Base-by-base conservation (phyloP, 306 rosid species). In the Sindora glabra region DNA sequence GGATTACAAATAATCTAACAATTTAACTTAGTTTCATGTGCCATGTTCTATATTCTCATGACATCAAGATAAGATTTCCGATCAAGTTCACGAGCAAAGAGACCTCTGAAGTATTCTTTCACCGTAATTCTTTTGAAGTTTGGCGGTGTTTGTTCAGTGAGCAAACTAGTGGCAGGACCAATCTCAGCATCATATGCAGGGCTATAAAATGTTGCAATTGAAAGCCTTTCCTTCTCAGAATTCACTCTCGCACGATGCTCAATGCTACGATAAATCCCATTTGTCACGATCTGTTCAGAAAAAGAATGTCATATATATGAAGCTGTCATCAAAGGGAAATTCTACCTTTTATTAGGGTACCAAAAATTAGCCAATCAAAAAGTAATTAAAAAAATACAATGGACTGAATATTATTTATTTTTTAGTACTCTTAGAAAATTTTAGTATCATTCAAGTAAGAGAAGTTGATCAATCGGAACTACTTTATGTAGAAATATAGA, bases 21-120 rank as follows among this genome's bases (percentile, higher is more conserved):
- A n/a, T 26, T 26, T 3, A 26, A 2, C 6, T 26, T 26, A 6
- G 4, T 26, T 6, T 26, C 6, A 26, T 2, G 4, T 26, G 30
- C 6, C 6, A 26, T 26, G 4, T 26, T 26, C 30, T 26, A 6
- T 62, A 6, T 62, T 14, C 68, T 62, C 57, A 62, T 62, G 10
- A 22, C 25, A 26, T 65, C 51, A 12, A 65, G 44, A 48, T 38
- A 65, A n/a, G 70, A 52, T 42, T 52, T 65, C 14, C 70, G 53
- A 13, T 65, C 41, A 11, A 65, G 53, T 65, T 25, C 46, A 6
- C 53, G 32, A 36, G 64, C 62, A 26, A 66, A 66, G 44, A 41
- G 17, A 1, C 21, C 63, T 40, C 22, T 54, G 34, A 53, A 30
- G 19, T 53, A 66, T 24, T 42, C 34, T 21, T 54, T 60, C 26